Base-by-base conservation (phyloP, 164 flowering plant species). In the Kalanchoe fedtschenkoi region DNA sequence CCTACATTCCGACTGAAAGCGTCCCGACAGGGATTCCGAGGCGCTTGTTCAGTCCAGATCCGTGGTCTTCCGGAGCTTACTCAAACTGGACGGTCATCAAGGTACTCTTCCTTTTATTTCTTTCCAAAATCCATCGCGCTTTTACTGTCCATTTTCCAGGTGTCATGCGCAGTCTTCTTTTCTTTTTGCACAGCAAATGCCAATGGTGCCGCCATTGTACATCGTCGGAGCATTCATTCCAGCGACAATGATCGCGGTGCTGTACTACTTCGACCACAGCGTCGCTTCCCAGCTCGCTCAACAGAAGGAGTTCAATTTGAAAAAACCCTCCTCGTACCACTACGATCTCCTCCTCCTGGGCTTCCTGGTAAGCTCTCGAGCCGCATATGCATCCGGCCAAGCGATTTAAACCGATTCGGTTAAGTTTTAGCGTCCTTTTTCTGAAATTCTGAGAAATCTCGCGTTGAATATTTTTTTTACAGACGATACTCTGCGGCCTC, bases 221-320 rank as follows among this genome's bases (percentile, higher is more conserved):
- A 90, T 93, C 55, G 58, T 84, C 62, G 97, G 96, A 73, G 97
- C 98, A 60, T 81, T 93, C 70, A 80, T 93, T 68, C 98, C 98
- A 30, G 98, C 98, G n/a, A 86, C 97, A 30, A 93, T 93, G 98
- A 93, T 89, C 69, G 98, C 98, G 19, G 97, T 89, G 70, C 98
- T 93, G 59, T 93, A 93, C 74, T 93, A 88, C 78, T 93, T 93
- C 62, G 97, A 93, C 75, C 98, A 93, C 75, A 89, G 97, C 71
- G 98, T 90, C 65, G 98, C 98, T 56, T 93, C 98, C 66, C 98
- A 89, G 66, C 88, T 93, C 34, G 85, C 98, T 34, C 97, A 93
- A 65, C 98, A 89, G 65, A 77, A 85, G 72, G 98, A 93, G 74
- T 93, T 93, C 76, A 93, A 89, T 81, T 81, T 93, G 57, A 89